phyloP scores from a whole-genome alignment of 805 yeast species.

The Metschnikowia proteae region DNA sequence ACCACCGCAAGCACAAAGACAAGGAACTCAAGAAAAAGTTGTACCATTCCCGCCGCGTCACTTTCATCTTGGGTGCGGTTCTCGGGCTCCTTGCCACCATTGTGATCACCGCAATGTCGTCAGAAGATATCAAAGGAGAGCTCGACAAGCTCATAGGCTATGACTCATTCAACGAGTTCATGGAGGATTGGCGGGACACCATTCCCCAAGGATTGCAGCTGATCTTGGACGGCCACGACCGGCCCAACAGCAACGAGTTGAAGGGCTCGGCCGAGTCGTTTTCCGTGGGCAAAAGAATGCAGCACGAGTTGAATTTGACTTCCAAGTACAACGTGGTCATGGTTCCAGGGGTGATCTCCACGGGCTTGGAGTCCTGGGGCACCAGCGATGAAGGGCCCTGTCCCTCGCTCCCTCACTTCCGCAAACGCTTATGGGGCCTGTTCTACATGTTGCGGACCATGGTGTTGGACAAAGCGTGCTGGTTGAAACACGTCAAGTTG shows the following conservation, averaged over 20 bases:
- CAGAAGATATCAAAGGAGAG: conserved; percentile 41
- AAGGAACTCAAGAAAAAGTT: conserved; percentile 17
- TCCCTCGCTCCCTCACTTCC: conserved; percentile 77
- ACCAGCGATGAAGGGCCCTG: conserved; percentile 65
- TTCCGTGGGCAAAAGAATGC: conserved; percentile 74
- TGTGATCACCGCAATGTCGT: conserved; percentile 45
- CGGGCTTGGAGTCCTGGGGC: conserved; percentile 95
- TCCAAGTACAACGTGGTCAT: conserved; percentile 77
- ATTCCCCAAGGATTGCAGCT: conserved; percentile 65
- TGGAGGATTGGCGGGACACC: conserved; percentile 63
- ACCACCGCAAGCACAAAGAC: neutral
- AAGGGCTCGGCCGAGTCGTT: conserved; percentile 74
- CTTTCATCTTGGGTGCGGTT: conserved; percentile 68
- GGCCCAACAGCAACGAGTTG: conserved; percentile 29
- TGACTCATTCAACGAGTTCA: conserved; percentile 53
- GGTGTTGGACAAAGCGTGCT: conserved; percentile 87
- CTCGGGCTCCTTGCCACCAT: conserved; percentile 65
- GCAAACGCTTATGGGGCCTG: conserved; percentile 95
- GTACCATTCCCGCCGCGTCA: conserved; percentile 52
- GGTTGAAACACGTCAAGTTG: conserved; percentile 87
- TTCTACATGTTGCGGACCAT: conserved; percentile 91
- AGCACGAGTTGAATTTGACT: conserved; percentile 45
- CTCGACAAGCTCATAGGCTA: conserved; percentile 44
- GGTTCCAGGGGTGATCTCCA: conserved; percentile 95
- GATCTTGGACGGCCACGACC: conserved; percentile 54